phyloP scores from a whole-genome alignment of 2,329 filamentous ascomycete species.

The Alternaria ethzedia region DNA sequence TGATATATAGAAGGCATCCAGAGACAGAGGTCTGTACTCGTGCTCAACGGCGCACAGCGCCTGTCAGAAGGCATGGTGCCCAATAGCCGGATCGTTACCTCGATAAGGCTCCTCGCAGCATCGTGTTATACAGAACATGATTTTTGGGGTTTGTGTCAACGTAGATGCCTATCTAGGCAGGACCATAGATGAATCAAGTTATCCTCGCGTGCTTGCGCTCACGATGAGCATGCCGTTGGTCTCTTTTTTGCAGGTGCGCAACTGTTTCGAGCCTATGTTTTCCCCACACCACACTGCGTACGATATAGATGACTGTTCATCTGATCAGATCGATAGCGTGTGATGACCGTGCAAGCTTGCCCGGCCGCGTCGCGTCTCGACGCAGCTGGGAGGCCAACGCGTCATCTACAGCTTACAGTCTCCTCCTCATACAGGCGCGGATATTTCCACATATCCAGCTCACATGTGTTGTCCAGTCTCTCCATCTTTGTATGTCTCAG shows the following conservation, averaged over 20 bases:
- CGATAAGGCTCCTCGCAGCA: background rate
- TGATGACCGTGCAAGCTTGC: background rate
- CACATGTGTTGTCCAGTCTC: background rate
- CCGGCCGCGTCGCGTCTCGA: background rate
- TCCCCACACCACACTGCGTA: background rate
- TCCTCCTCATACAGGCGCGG: background rate
- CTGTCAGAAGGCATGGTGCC: background rate
- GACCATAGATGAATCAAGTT: background rate
- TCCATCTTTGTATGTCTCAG: background rate
- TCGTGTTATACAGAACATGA: background rate
- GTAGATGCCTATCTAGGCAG: background rate
- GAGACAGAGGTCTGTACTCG: background rate
- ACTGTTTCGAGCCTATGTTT: background rate
- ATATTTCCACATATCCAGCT: background rate
- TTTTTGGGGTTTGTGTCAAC: background rate
- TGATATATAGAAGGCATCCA: background rate
- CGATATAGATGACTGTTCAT: background rate
- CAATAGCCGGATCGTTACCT: background rate
- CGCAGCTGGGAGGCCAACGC: background rate
- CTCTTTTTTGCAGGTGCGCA: background rate
- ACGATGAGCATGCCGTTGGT: background rate
- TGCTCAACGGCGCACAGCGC: background rate
- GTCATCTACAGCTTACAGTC: background rate
- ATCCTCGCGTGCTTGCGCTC: background rate
- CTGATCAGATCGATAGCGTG: background rate